Evolutionary conservation across 1,139 yeast genomes (phyloP), one percentile per base, ranked within the genome.

Genomic region (Suhomyces atakaporum): DNA sequence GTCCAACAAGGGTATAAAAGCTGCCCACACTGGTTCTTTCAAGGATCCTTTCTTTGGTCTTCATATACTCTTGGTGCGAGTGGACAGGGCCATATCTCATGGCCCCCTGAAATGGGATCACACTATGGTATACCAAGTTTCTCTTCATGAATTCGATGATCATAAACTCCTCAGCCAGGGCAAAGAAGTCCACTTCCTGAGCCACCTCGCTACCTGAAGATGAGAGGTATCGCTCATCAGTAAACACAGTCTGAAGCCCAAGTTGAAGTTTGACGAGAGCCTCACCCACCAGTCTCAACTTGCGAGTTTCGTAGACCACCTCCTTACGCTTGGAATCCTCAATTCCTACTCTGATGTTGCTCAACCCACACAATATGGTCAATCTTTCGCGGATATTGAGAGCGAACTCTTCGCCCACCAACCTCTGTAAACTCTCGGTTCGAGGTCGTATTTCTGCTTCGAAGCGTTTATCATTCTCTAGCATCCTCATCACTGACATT

Each of bases 1-100:
- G 21, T 1, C 77, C 77, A 6, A 70, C 44, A 59, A 71, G 47
- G 3, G 72, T 62, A 42, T 63, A 63, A 39, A 71, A 70, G 31
- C 71, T 59, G 5, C 68, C 72, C 5, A 69, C 49, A 19, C 60
- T 43, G 0, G 73, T 54, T 8, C 49, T 44, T 16, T 62, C 60
- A 16, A 46, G 43, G 2, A 69, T 54, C 16, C 29, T 36, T 5
- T 30, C 20, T 29, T 45, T 42, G 27, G 38, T 43, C 5, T 25
- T 31, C 9, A 39, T 25, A 25, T 43, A 45, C 12, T 43, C 46
- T 5, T 44, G 46, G 9, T 43, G 38, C 7, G 45, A 39, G 12
- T 40, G 36, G 5, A 48, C 42, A 2, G 50, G 49, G 1, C 53
- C 49, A 7, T 36, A 29, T 21, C 52, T 47, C 47, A 49, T 54